Percentiles rank a stretch among this genome's conserved stretches.
phyloP scores from a whole-genome alignment of 2,329 filamentous ascomycete genomes.

The Botrytis medusae region DNA sequence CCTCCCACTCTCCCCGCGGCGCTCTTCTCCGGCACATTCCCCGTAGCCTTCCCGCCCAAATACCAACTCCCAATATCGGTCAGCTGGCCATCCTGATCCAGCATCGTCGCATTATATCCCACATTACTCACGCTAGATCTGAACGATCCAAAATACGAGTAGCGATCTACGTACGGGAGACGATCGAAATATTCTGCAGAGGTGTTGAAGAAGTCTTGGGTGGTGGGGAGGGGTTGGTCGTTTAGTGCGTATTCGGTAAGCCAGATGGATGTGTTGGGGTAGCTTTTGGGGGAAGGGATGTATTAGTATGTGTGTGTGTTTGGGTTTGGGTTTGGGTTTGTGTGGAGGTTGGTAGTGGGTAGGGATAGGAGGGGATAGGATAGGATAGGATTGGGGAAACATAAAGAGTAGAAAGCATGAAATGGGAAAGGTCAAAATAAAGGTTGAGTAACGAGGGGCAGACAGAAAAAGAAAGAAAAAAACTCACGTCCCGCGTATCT shows the following conservation, averaged over 20 bases:
- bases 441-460: not conserved
- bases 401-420: too few species aligned
- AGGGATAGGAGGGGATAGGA: not conserved
- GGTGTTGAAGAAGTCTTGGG: constrained; percentile 67
- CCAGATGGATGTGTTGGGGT: constrained; percentile 66
- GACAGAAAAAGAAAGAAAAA: not conserved
- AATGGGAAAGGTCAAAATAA: not conserved
- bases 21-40: constrained; percentile 34
- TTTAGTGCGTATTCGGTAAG: constrained; percentile 72
- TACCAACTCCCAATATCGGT: constrained; percentile 80
- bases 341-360: too few species aligned
- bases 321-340: too few species aligned
- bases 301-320: constrained; percentile 13
- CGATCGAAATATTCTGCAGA: constrained; percentile 67
- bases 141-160: constrained; percentile 58
- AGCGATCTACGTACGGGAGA: constrained; percentile 60
- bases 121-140: constrained; percentile 69
- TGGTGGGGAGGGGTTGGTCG: constrained; percentile 54
- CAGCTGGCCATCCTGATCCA: constrained; percentile 65
- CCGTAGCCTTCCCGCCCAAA: constrained; percentile 56
- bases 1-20: not conserved
- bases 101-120: constrained; percentile 69
- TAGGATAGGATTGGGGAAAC: not conserved
- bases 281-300: constrained; percentile 43
- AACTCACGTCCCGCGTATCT: constrained; percentile 36